A percentile compares a stretch with the other conserved stretches of the same genome.
Conservation (phyloP, 2,329 filamentous ascomycete genomes). For the Aureobasidium sp. region DNA sequence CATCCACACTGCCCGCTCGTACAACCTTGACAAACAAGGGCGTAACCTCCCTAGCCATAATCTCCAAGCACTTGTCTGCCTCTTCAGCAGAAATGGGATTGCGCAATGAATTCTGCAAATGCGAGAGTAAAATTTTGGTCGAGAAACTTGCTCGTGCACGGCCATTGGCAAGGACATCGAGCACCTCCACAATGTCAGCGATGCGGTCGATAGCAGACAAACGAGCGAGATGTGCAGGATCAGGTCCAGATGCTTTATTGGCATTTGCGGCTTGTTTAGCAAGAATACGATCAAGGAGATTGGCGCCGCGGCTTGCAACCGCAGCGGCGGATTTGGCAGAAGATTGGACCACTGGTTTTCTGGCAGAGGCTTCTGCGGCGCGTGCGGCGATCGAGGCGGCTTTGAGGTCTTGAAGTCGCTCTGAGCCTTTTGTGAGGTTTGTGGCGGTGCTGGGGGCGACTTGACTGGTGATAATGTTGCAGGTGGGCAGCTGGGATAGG, state of each 20-base stretch:
- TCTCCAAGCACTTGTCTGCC: constrained; percentile 35
- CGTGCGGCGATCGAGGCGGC: constrained; percentile 29
- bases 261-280: constrained; percentile 41
- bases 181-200: constrained; percentile 38
- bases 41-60: constrained; percentile 38
- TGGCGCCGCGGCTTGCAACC: constrained; percentile 34
- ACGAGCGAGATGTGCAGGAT: constrained; percentile 38
- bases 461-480: constrained; percentile 45
- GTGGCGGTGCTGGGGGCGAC: constrained; percentile 46
- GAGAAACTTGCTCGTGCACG: constrained; percentile 37
- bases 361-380: constrained; percentile 27
- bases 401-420: constrained; percentile 62
- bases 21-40: constrained; percentile 37
- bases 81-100: constrained; percentile 41
- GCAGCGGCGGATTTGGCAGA: constrained; percentile 33
- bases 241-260: constrained; percentile 32
- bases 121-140: constrained; percentile 35
- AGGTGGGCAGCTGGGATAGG: constrained; percentile 50
- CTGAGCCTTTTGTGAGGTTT: constrained; percentile 58
- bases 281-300: constrained; percentile 44
- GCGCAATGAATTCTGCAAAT: constrained; percentile 39
- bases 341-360: constrained; percentile 18
- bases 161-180: constrained; percentile 35
- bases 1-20: constrained; percentile 33
- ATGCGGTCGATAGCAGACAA: constrained; percentile 40